A percentile compares a stretch with the other conserved stretches of the same genome.
These are phyloP conservation scores for Hypoxylon sp. DNA, from an alignment of 2,329 filamentous ascomycete genomes.

Conservation along the genomic window DNA sequence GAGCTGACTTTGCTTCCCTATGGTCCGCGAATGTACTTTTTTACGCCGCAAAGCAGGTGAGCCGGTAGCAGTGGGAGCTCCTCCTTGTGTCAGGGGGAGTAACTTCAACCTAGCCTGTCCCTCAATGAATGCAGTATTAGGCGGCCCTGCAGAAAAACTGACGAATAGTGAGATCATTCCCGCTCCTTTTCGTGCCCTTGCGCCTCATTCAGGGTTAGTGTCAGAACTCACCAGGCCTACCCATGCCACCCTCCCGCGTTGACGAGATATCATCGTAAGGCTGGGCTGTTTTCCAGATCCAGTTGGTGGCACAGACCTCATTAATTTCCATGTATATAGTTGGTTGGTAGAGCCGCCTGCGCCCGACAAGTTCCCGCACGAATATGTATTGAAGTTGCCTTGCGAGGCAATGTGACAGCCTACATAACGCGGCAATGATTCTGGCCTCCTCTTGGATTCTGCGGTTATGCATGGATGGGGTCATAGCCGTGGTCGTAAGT, in stretches of 20 bases:
- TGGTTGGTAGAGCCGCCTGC: slow-evolving; percentile 18
- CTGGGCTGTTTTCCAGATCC: slow-evolving; percentile 28
- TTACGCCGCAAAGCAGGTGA: slow-evolving; percentile 28
- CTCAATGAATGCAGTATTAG: slow-evolving; percentile 17
- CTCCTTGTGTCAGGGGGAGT: slow-evolving; percentile 40
- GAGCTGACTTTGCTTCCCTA: slow-evolving; percentile 18
- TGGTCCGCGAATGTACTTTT: slow-evolving; percentile 14
- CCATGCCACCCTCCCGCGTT: slow-evolving; percentile 21
- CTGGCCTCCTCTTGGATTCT: slow-evolving; percentile 17
- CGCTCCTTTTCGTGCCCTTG: slow-evolving; percentile 32
- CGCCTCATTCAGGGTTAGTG: slow-evolving; percentile 35
- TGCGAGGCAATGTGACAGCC: slow-evolving; percentile 20
- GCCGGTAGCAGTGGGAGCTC: slow-evolving; percentile 30
- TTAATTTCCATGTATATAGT: slow-evolving; percentile 20
- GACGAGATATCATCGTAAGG: slow-evolving; percentile 29
- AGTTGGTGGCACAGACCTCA: slow-evolving; percentile 33
- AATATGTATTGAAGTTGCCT: slow-evolving; percentile 27
- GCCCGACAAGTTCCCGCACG: slow-evolving; percentile 11
- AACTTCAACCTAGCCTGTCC: slow-evolving; percentile 28
- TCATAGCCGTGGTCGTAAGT: not conserved
- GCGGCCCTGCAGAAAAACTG: slow-evolving; percentile 13
- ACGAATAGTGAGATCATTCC: slow-evolving; percentile 37
- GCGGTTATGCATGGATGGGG: slow-evolving; percentile 21
- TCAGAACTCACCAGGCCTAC: slow-evolving; percentile 22
- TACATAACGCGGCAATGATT: slow-evolving; percentile 4